Evolutionary conservation across 108 stramenopile species (phyloP).

Genomic region (Skeletonema grethae): DNA sequence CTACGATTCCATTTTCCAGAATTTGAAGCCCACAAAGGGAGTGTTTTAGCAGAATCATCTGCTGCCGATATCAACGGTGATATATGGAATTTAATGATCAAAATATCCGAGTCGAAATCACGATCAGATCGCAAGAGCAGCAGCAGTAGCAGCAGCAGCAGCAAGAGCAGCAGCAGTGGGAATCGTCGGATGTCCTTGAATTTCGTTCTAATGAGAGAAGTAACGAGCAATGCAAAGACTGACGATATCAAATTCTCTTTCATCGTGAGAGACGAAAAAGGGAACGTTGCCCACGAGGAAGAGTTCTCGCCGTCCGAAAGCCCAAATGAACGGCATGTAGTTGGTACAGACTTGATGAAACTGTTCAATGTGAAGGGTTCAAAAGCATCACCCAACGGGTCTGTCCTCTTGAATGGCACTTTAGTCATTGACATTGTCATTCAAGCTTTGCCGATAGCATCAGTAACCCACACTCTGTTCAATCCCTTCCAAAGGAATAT

Average conservation of each 20-base stretch:
- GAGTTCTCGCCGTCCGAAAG: background rate
- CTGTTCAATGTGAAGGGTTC: background rate
- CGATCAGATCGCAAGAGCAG: too few species aligned
- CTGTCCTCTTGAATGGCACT: background rate
- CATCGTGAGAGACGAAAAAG: background rate
- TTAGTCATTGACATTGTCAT: background rate
- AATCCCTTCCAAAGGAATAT: background rate
- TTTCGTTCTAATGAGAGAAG: background rate
- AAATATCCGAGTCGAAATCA: background rate
- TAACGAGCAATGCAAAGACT: background rate
- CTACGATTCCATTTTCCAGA: background rate
- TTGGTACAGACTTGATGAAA: background rate
- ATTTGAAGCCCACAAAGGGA: background rate
- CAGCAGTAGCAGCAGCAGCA: too few species aligned
- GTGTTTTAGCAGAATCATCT: constrained; percentile 4
- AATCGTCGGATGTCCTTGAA: background rate
- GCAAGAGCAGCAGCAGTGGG: background rate
- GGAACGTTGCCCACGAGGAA: background rate
- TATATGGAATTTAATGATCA: constrained; percentile 1
- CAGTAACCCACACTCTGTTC: background rate
- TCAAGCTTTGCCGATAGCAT: background rate
- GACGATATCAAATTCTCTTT: constrained; percentile 5
- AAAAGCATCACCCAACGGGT: background rate
- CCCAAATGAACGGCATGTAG: background rate
- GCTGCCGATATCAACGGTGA: background rate